A percentile compares a stretch with the other conserved stretches of the same genome.
These are phyloP conservation scores for Cytidiella melzeri DNA, from an alignment of 768 basidiomycete genomes.

Conservation along the genomic window DNA sequence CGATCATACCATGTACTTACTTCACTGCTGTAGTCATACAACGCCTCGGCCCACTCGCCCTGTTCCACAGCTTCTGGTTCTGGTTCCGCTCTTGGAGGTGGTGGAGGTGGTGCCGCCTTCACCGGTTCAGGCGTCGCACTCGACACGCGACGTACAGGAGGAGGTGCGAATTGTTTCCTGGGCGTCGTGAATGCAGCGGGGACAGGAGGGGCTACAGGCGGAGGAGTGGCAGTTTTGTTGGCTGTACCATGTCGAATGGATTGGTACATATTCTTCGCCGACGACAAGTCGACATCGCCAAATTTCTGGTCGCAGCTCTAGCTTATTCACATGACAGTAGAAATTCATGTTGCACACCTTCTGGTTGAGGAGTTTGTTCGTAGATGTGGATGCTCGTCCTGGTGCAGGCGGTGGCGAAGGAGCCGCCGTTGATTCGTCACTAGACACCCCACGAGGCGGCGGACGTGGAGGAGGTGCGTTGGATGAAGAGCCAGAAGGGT, in stretches of 20 bases:
- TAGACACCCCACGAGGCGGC: conserved; percentile 16
- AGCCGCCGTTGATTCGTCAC: conserved; percentile 11
- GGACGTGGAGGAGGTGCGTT: conserved; percentile 23
- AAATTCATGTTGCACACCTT: conserved; percentile 14
- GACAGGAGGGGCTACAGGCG: conserved; percentile 29
- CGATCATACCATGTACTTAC: conserved; percentile 29
- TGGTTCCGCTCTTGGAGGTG: conserved; percentile 25
- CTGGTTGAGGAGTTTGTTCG: conserved; percentile 15
- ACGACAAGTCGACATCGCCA: conserved; percentile 53
- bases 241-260: conserved; percentile 40
- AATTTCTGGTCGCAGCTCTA: conserved; percentile 38
- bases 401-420: conserved; percentile 10
- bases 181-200: conserved; percentile 37
- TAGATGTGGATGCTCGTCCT: conserved; percentile 1
- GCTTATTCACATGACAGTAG: neutral
- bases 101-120: conserved; percentile 14
- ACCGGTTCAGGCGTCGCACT: conserved; percentile 12
- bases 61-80: conserved; percentile 27
- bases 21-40: conserved; percentile 68
- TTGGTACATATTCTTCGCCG: conserved; percentile 38
- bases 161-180: conserved; percentile 45
- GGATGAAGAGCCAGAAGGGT: neutral
- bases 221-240: conserved; percentile 32
- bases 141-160: conserved; percentile 40
- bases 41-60: conserved; percentile 73